Percentiles rank a stretch among this genome's conserved stretches.
These are phyloP conservation scores for Sistotremastrum niveocremeum DNA, from an alignment of 768 basidiomycete genomes.

Conservation along the genomic window DNA sequence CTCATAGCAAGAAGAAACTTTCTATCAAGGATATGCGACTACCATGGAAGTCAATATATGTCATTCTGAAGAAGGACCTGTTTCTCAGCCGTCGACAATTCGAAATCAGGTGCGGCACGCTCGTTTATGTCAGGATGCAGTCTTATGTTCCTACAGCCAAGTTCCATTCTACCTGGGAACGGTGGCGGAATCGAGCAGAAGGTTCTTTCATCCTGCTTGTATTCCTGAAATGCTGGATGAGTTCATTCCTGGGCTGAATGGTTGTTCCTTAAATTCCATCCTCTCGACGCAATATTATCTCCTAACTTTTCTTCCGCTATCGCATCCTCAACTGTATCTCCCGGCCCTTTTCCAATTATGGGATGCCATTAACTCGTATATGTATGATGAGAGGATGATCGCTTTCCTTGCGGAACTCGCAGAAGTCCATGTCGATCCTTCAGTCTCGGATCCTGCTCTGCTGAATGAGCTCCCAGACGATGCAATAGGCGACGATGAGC, in stretches of 20 bases:
- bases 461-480: conserved; percentile 59
- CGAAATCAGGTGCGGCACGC: conserved; percentile 53
- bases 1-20: conserved; percentile 59
- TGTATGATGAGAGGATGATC: conserved; percentile 83
- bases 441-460: conserved; percentile 57
- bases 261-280: conserved; percentile 37
- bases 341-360: conserved; percentile 77
- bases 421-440: conserved; percentile 70
- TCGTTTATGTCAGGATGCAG: neutral
- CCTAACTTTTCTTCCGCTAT: conserved; percentile 72
- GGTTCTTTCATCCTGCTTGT: conserved; percentile 84
- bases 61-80: conserved; percentile 55
- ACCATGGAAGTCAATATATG: conserved; percentile 70
- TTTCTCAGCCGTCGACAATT: conserved; percentile 68
- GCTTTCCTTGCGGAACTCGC: conserved; percentile 66
- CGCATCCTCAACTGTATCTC: conserved; percentile 74
- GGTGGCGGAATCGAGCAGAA: conserved; percentile 49
- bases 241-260: conserved; percentile 69
- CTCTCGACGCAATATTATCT: conserved; percentile 78
- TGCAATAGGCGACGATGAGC: conserved; percentile 26
- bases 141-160: conserved; percentile 29
- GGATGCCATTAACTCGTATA: conserved; percentile 81
- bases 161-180: conserved; percentile 68
- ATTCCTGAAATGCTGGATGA: conserved; percentile 80
- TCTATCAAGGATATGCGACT: conserved; percentile 68